Percentiles rank a stretch among this genome's conserved stretches.
These are phyloP conservation scores for Gossypium trilobum DNA, from an alignment of 441 rosid genomes.

Conservation along the genomic window DNA sequence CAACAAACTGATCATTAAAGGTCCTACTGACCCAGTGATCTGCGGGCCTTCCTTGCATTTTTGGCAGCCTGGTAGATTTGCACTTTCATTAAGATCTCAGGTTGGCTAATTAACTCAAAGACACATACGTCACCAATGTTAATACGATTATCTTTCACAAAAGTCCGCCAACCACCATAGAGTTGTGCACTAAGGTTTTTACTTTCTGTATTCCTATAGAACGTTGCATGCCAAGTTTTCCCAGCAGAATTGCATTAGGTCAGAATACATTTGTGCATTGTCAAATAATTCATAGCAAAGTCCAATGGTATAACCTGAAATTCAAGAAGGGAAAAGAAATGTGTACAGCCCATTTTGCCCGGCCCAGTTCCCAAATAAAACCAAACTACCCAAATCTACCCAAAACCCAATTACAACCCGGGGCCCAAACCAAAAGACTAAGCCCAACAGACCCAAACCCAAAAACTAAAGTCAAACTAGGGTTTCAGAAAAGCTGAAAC, in stretches of 20 bases:
- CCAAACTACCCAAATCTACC: too few relatives aligned
- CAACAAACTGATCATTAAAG: too few relatives aligned
- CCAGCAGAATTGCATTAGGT: constrained; percentile 1
- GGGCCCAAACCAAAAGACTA: too few relatives aligned
- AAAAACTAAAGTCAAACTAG: too few relatives aligned
- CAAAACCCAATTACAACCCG: too few relatives aligned
- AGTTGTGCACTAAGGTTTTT: not conserved
- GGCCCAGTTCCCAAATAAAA: too few relatives aligned
- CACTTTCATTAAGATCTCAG: not conserved
- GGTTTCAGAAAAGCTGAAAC: too few relatives aligned
- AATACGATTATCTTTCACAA: constrained; percentile 18
- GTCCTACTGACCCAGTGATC: not conserved
- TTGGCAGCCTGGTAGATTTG: not conserved
- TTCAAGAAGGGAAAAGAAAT: not conserved
- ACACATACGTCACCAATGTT: constrained; percentile 18
- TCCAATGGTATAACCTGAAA: not conserved
- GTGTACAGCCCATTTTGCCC: too few relatives aligned
- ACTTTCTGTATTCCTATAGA: not conserved
- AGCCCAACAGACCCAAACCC: too few relatives aligned
- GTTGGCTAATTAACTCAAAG: constrained; percentile 18
- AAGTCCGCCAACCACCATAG: constrained; percentile 13
- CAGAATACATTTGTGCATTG: not conserved
- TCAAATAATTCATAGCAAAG: constrained; percentile 9
- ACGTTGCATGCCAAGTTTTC: constrained; percentile 17
- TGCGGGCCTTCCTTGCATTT: not conserved